Base-by-base conservation (phyloP, 306 rosid species). In the Ormosia emarginata region DNA sequence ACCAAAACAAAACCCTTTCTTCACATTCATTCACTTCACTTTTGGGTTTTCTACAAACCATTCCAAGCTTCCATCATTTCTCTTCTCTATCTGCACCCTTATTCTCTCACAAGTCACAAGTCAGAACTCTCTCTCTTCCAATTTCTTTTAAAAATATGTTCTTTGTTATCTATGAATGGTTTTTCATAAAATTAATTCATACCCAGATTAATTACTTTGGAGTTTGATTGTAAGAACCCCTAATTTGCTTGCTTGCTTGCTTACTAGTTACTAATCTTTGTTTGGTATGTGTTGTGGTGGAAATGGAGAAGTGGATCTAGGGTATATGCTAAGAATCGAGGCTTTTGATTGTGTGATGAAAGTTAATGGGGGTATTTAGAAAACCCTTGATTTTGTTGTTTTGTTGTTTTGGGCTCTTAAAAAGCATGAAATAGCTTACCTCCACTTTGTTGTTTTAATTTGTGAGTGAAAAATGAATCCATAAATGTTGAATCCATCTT, bases 41-140 rank as follows among this genome's bases (percentile, higher is more conserved):
- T 37, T 46, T 47, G 62, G 73, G 58, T 69, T 81, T 61, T 40
- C 62, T 68, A 61, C 73, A 78, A 83, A 62, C 43, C 67, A 53
- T 68, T 81, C 72, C 67, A 69, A 75, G 55, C 77, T 79, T 68
- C 72, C 75, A 30, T 50, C 67, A 40, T 44, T 40, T 55, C 73
- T 46, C 67, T 40, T 78, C 59, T 13, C 68, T 30, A 44, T 82
- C 81, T 40, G 78, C 81, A 34, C 53, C 87, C 85, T 84, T 84
- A 80, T 89, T 84, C 75, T 77, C 86, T 85, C 66, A 56, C 85
- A 53, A 71, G 91, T 94, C 56, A 79, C 81, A 63, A 33, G 34
- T 61, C 83, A 57, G n/a, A n/a, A n/a, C 7, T 52, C 46, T 76
- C 62, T 55, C 30, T 44, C 3, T 12, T 39, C 29, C 18, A 30